Evolutionary conservation across 441 rosid species (phyloP), one percentile per base, ranked within the genome.

Genomic region (Adansonia grandidieri): DNA sequence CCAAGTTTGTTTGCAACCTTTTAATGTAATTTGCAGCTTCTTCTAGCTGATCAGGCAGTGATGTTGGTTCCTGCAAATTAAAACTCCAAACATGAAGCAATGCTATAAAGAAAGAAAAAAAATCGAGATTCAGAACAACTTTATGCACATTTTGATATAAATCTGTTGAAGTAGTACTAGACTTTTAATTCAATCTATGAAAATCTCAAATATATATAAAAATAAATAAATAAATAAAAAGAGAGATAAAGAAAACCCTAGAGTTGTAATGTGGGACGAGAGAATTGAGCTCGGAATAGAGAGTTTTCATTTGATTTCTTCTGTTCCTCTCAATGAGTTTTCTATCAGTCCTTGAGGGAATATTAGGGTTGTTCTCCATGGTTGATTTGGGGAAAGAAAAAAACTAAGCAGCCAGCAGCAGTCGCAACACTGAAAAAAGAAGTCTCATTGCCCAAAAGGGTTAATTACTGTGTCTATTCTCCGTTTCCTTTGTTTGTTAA

Each of bases 301-400:
- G 95, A 61, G 78, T 48, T 78, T 91, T 94, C 98, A 93, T 91
- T 64, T 89, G 92, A 80, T 85, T 89, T 79, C 98, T 94, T 78
- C 98, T 83, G 22, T 93, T 91, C 78, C 83, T 91, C 77, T 94
- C 98, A 4, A 84, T 51, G 6, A 89, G 85, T 81, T 92, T 92
- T 74, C 95, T 87, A 68, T 92, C 96, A 47, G 87, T 73, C 85
- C 77, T 83, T 64, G 92, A 86, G 60, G 91, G 83, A 51, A 84
- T 69, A 22, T 72, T 80, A 74, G 77, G 72, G 83, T 68, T 84
- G 76, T 63, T 78, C 83, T 87, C 89, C 91, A 88, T 88, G 13
- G 68, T 66, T 48, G 17, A 22, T 56, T 24, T 24, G 28, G 28
- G 28, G 28, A 24, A 24, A 24, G 28, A 24, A 24, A 24, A 24